phyloP scores from a whole-genome alignment of 352 stramenopile species.

The Globisporangium rhizosaccharum region DNA sequence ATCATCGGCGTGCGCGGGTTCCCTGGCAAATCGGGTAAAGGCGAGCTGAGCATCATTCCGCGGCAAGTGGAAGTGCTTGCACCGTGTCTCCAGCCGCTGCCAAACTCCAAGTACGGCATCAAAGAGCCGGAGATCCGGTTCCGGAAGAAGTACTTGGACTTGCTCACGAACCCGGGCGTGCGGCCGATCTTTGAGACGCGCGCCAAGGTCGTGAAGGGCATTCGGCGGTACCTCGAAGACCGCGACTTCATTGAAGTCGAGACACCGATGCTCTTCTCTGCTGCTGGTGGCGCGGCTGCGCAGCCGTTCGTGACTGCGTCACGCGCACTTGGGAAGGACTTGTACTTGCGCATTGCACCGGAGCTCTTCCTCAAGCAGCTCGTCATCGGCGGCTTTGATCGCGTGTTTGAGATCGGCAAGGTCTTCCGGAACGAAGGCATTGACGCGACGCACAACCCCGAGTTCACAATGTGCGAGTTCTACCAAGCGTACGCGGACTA shows the following conservation, averaged over 20 bases:
- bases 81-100: constrained; percentile 90
- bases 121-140: constrained; percentile 95
- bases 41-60: constrained; percentile 80
- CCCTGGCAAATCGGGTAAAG: constrained; percentile 76
- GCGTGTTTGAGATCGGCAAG: constrained; percentile 98
- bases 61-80: constrained; percentile 90
- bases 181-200: constrained; percentile 92
- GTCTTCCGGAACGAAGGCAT: constrained; percentile 98
- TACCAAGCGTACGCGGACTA: constrained; percentile 99
- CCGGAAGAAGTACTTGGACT: constrained; percentile 97
- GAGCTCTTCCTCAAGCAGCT: constrained; percentile 98
- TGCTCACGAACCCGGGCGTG: constrained; percentile 95
- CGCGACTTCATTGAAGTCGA: constrained; percentile 88
- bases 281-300: constrained; percentile 94
- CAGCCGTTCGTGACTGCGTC: constrained; percentile 98
- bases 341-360: constrained; percentile 95
- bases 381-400: constrained; percentile 94
- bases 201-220: constrained; percentile 68
- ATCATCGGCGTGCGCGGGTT: constrained; percentile 77
- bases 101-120: constrained; percentile 93
- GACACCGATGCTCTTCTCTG: constrained; percentile 99
- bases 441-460: constrained; percentile 98
- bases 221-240: constrained; percentile 68
- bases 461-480: constrained; percentile 99
- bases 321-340: constrained; percentile 94